Evolutionary conservation across 208 protist genomes (phyloP).

Genomic region (Trypanosoma mega): DNA sequence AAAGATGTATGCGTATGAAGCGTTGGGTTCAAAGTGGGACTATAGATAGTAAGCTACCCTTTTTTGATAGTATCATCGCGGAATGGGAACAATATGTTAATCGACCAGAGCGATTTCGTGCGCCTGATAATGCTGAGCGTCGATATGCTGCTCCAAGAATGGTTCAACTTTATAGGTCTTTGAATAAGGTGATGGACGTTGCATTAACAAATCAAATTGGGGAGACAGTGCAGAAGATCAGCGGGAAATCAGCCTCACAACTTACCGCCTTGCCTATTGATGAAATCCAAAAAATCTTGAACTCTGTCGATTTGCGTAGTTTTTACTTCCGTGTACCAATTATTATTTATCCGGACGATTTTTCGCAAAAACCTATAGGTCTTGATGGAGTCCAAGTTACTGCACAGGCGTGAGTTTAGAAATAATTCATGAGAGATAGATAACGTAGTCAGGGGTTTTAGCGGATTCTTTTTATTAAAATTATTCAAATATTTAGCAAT

Average conservation of each 20-base stretch:
- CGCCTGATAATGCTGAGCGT: conserved; percentile 72
- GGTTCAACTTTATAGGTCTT: conserved; percentile 84
- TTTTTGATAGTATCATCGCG: conserved; percentile 84
- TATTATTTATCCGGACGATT: conserved; percentile 80
- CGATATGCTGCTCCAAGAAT: conserved; percentile 82
- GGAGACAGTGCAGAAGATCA: conserved; percentile 25
- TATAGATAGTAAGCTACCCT: conserved; percentile 76
- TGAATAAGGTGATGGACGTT: conserved; percentile 86
- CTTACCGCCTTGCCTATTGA: conserved; percentile 40
- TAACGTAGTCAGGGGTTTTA: too few species aligned
- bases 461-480: too few species aligned
- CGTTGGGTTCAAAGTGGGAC: conserved; percentile 89
- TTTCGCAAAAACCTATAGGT: conserved; percentile 48
- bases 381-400: conserved; percentile 42
- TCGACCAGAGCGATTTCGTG: conserved; percentile 77
- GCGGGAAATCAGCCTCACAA: conserved; percentile 21
- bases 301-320: conserved; percentile 40
- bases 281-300: conserved; percentile 57
- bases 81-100: conserved; percentile 93
- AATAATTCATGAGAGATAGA: conserved; percentile 16
- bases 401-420: conserved; percentile 11
- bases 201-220: conserved; percentile 68
- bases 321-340: conserved; percentile 77
- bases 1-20: conserved; percentile 92
- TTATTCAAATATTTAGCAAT: too few species aligned